Evolutionary conservation across 75 land plant species (phyloP).

Genomic region (Larix kaempferi): DNA sequence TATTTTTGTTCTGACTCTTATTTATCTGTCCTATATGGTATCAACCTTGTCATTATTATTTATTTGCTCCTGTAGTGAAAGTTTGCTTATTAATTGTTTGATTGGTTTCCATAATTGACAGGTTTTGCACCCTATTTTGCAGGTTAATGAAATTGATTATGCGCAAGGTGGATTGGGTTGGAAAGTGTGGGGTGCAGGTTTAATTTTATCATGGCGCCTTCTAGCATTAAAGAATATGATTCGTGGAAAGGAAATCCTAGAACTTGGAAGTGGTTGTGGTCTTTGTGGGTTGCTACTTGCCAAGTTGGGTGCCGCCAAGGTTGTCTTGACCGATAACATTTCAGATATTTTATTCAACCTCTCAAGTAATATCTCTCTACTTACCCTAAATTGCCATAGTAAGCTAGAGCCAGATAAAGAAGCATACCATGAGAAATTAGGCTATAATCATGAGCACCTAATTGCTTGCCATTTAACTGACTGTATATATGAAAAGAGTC

Average conservation of each 20-base stretch:
- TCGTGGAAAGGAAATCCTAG: slow-evolving; percentile 14
- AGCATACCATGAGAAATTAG: not conserved
- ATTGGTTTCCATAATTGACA: not conserved
- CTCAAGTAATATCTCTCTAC: slow-evolving; percentile 6
- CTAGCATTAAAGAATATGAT: slow-evolving; percentile 8
- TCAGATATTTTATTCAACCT: slow-evolving; percentile 20
- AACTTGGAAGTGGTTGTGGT: slow-evolving; percentile 36
- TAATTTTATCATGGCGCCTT: slow-evolving; percentile 17
- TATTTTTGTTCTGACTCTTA: not conserved
- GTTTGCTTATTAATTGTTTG: not conserved
- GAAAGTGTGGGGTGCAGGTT: slow-evolving; percentile 33
- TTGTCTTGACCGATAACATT: slow-evolving; percentile 24
- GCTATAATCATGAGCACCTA: not conserved
- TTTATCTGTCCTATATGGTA: not conserved
- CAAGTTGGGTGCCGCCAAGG: slow-evolving; percentile 26
- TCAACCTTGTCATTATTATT: not conserved
- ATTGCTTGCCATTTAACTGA: not conserved
- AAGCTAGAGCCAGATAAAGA: not conserved
- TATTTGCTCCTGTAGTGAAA: not conserved
- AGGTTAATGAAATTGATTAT: slow-evolving; percentile 25
- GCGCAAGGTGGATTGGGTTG: slow-evolving; percentile 25
- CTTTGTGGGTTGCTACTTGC: slow-evolving; percentile 21
- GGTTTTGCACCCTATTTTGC: not conserved
- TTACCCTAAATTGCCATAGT: slow-evolving; percentile 4
- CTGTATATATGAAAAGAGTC: not conserved